Evolutionary conservation across 2,329 filamentous ascomycete species (phyloP), one percentile per base, ranked within the genome.

Genomic region (Colletotrichum orbiculare): DNA sequence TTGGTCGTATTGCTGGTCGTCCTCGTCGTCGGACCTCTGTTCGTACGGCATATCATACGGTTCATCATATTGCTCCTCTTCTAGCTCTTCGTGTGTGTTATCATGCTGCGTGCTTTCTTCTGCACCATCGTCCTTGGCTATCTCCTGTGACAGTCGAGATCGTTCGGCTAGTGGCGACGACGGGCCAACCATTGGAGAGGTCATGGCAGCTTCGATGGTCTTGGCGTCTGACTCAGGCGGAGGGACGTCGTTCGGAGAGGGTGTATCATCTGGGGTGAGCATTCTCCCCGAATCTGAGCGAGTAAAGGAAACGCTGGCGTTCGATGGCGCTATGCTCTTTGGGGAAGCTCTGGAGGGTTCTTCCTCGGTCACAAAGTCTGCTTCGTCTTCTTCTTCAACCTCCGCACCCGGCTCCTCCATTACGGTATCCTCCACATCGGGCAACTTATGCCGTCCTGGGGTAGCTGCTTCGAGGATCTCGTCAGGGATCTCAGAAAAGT

Each of bases 401-500:
- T 9, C 47, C 2, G 11, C 37, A 47, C 60, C 53, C 6, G 25
- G 25, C 25, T 37, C 50, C 11, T 68, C 71, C 25, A 47, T 47
- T 33, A 68, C 66, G 38, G 38, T 45, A 47, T 41, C 46, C n/a
- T 45, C 12, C 3, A 43, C 58, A 11, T 37, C 67, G 35, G 33
- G 45, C 53, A 58, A 68, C 67, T 64, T 67, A 50, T 71, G 67
- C 13, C 71, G 78, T 35, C 72, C 74, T 1, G 81, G 84, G 1
- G 80, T 85, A 5, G 83, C 85, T 35, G 83, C 83, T 12, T 77
- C 78, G 4, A 87, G 78, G 2, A 86, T 75, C 4, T 74, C 78
- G 13, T 84, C 80, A 1, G 85, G 84, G 13, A 87, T 85, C 55
- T 86, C 83, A 0, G 85, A 87, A 68, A 87, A 88, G 0, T 84